Evolutionary conservation across 305 asterid genomes (phyloP).

Genomic region (Solanum hybrid): DNA sequence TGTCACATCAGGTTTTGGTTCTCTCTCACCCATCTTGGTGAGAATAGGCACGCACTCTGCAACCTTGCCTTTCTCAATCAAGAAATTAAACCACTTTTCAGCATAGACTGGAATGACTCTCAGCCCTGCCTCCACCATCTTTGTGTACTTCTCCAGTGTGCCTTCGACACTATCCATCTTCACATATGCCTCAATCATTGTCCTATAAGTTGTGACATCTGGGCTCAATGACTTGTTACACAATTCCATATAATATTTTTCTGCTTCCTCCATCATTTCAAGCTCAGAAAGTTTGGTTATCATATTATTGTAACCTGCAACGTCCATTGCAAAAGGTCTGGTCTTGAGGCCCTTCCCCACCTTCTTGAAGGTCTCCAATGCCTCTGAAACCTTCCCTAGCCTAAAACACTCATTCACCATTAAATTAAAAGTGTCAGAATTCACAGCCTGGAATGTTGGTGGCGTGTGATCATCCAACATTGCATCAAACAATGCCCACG

Average conservation of each 20-base stretch:
- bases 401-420: slow-evolving; percentile 75
- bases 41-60: slow-evolving; percentile 57
- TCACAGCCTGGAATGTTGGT: slow-evolving; percentile 79
- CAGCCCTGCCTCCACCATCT: slow-evolving; percentile 69
- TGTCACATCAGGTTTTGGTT: slow-evolving; percentile 73
- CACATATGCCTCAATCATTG: slow-evolving; percentile 67
- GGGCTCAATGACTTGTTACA: slow-evolving; percentile 57
- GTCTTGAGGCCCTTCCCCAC: slow-evolving; percentile 65
- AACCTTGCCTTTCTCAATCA: slow-evolving; percentile 61
- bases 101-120: slow-evolving; percentile 76
- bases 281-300: slow-evolving; percentile 65
- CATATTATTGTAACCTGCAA: slow-evolving; percentile 77
- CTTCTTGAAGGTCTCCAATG: slow-evolving; percentile 68
- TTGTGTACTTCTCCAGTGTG: slow-evolving; percentile 51
- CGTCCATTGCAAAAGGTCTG: slow-evolving; percentile 85
- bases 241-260: slow-evolving; percentile 42
- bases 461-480: slow-evolving; percentile 96
- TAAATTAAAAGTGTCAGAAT: slow-evolving; percentile 64
- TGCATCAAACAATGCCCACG: slow-evolving; percentile 65
- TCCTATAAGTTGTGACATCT: slow-evolving; percentile 63
- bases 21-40: slow-evolving; percentile 58
- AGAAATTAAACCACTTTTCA: slow-evolving; percentile 63
- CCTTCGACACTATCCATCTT: slow-evolving; percentile 43
- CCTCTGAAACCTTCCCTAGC: slow-evolving; percentile 67
- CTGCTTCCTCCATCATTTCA: slow-evolving; percentile 75